Evolutionary conservation across 148 eudicot species (phyloP).

Genomic region (Arbutus unedo): DNA sequence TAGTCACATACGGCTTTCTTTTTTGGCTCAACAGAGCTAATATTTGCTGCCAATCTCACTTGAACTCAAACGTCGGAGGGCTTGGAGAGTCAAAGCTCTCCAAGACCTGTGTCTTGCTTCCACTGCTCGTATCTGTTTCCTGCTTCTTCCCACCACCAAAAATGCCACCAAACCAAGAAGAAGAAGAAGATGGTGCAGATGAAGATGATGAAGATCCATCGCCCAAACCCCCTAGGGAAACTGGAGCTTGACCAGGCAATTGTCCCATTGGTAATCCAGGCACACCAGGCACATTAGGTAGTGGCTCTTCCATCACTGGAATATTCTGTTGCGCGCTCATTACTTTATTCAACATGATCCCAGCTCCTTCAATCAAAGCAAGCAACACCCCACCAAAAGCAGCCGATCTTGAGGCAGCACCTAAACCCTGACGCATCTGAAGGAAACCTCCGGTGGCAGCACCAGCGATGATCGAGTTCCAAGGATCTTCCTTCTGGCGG

Average conservation of each 20-base stretch:
- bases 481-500: slow-evolving; percentile 62
- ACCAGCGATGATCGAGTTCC: slow-evolving; percentile 66
- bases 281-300: slow-evolving; percentile 35
- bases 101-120: slow-evolving; percentile 56
- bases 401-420: slow-evolving; percentile 49
- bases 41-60: slow-evolving; percentile 23
- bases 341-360: slow-evolving; percentile 53
- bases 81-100: slow-evolving; percentile 59
- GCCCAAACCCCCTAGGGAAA: slow-evolving; percentile 28
- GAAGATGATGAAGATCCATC: slow-evolving; percentile 27
- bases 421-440: slow-evolving; percentile 56
- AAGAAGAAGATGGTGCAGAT: slow-evolving; percentile 18
- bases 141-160: slow-evolving; percentile 46
- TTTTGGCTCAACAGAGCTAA: slow-evolving; percentile 10
- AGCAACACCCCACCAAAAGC: slow-evolving; percentile 52
- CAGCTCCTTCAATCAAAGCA: slow-evolving; percentile 61
- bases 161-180: slow-evolving; percentile 51
- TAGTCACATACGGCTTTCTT: not conserved
- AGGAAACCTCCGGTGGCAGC: slow-evolving; percentile 66
- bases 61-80: slow-evolving; percentile 55
- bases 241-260: slow-evolving; percentile 42
- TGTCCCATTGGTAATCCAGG: slow-evolving; percentile 45
- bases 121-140: slow-evolving; percentile 32
- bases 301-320: slow-evolving; percentile 49
- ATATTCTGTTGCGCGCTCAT: slow-evolving; percentile 47